phyloP scores from a whole-genome alignment of 495 filamentous ascomycete genomes.

The Penicillium soppii region DNA sequence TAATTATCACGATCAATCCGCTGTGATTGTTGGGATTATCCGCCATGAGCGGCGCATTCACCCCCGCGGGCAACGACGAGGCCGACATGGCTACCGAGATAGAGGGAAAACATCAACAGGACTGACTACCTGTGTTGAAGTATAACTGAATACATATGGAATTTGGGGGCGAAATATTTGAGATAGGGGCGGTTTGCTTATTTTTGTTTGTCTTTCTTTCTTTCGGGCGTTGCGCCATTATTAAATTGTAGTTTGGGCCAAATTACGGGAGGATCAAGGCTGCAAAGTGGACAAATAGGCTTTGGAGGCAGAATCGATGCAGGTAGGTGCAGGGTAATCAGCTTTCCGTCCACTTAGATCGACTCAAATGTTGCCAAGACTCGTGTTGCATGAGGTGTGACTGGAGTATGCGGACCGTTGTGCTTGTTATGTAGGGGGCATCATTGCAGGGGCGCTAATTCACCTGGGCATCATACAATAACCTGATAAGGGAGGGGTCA shows the following conservation, averaged over 20 bases:
- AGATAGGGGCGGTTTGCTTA: neutral
- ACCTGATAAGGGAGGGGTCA: neutral
- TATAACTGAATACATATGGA: neutral
- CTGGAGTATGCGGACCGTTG: neutral
- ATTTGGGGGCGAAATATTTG: neutral
- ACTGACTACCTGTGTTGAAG: neutral
- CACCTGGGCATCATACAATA: neutral
- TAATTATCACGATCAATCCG: slow-evolving; percentile 27
- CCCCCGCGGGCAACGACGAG: neutral
- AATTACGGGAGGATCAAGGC: neutral
- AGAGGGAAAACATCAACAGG: neutral
- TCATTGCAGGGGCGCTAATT: neutral
- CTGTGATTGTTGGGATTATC: slow-evolving; percentile 29
- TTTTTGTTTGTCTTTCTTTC: neutral
- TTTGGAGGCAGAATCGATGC: neutral
- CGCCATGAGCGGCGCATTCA: slow-evolving; percentile 22
- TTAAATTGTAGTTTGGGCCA: neutral
- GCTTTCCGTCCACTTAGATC: neutral
- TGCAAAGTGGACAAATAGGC: neutral
- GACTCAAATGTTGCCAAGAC: neutral
- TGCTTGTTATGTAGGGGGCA: neutral
- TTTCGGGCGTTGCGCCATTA: neutral
- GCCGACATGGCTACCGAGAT: neutral
- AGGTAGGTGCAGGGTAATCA: neutral
- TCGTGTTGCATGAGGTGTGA: neutral